Evolutionary conservation across 495 filamentous ascomycete genomes (phyloP).

Genomic region (Ramalina intermedia): DNA sequence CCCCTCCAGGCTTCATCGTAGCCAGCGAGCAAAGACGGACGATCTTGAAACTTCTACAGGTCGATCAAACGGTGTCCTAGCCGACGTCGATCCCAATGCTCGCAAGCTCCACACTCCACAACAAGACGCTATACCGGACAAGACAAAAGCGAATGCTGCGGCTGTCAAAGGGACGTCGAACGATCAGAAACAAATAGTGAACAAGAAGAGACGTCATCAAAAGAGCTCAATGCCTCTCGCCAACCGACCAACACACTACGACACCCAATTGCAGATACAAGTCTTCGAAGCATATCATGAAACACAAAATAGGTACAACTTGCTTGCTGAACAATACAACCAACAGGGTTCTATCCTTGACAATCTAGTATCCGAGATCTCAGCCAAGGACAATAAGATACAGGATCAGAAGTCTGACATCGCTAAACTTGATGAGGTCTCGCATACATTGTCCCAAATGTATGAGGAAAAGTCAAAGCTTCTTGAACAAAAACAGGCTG

Average conservation of each 20-base stretch:
- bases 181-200: no score
- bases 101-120: not conserved
- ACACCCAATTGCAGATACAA: no score
- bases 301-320: no score
- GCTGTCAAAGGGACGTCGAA: no score
- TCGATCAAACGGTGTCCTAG: not conserved
- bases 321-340: no score
- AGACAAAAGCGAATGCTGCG: no score
- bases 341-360: no score
- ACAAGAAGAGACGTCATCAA: no score
- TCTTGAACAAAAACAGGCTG: not conserved
- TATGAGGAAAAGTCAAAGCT: not conserved
- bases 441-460: not conserved
- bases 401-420: not conserved
- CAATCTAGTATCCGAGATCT: no score
- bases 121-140: not conserved
- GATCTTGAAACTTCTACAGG: not conserved
- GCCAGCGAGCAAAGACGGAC: constrained; percentile 2
- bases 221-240: no score
- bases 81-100: not conserved
- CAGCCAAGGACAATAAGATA: not conserved
- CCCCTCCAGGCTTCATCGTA: not conserved
- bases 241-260: no score
- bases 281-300: no score
- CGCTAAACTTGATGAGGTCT: not conserved